Evolutionary conservation across 148 eudicot species (phyloP).

Genomic region (Oxyria digyna): DNA sequence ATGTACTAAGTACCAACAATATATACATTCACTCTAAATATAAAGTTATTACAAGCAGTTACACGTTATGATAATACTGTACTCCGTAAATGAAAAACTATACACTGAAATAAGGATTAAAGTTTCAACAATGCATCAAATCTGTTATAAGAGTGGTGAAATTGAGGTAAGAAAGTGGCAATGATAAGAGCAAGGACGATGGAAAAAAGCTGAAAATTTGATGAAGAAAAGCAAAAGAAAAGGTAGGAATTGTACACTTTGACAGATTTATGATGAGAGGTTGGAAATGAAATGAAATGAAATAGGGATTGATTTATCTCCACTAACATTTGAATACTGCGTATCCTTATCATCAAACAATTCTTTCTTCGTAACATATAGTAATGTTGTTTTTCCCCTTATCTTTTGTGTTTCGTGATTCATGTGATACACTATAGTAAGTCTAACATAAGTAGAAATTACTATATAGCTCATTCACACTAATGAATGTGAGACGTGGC

Average conservation of each 20-base stretch:
- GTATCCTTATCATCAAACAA: constrained; percentile 1
- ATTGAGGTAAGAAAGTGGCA: background rate
- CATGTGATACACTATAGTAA: too few species aligned
- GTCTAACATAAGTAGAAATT: too few species aligned
- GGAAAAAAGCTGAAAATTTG: background rate
- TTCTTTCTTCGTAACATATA: background rate
- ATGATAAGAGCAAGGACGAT: background rate
- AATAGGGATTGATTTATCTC: background rate
- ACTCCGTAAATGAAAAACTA: too few species aligned
- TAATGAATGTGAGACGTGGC: too few species aligned
- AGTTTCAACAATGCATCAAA: background rate
- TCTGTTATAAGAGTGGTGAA: background rate
- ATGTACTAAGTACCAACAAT: background rate
- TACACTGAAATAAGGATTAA: background rate
- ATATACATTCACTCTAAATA: background rate
- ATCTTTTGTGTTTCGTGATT: too few species aligned
- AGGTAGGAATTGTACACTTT: background rate
- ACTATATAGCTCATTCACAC: too few species aligned
- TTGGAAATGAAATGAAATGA: constrained; percentile 6
- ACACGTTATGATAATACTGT: background rate
- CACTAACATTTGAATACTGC: background rate
- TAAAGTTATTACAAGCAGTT: background rate
- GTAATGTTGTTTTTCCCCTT: background rate
- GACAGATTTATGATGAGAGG: constrained; percentile 2
- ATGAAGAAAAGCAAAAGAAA: background rate